Conservation (phyloP, 306 rosid species). For the Mucuna pruriens region DNA sequence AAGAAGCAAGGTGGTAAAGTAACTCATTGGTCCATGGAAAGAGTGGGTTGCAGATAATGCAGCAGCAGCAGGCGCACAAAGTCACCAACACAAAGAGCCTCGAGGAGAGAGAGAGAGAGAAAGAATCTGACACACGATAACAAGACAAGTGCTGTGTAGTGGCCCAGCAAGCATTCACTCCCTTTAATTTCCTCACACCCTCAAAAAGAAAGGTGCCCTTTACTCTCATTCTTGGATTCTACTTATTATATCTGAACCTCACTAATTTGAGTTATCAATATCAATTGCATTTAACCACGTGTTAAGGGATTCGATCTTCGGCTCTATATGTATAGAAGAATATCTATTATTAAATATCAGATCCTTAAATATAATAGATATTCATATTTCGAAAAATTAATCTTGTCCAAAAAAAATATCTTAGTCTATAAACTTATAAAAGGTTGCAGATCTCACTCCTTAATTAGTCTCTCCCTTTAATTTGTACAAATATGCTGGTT, state of each 20-base stretch:
- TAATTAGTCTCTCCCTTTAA: constrained; percentile 8
- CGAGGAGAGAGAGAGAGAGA: constrained; percentile 22
- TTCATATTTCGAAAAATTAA: no score
- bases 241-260: no score
- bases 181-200: constrained; percentile 44
- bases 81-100: constrained; percentile 30
- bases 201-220: constrained; percentile 14
- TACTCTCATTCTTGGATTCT: constrained; percentile 27
- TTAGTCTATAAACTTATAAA: neutral
- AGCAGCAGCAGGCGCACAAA: constrained; percentile 58
- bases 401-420: no score
- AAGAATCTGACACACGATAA: constrained; percentile 61
- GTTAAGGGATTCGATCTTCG: no score
- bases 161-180: constrained; percentile 66
- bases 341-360: no score
- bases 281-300: no score
- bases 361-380: no score
- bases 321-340: no score
- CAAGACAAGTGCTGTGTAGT: constrained; percentile 50
- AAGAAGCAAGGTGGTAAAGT: neutral
- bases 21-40: constrained; percentile 36
- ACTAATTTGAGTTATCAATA: no score
- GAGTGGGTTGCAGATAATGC: constrained; percentile 49
- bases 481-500: constrained; percentile 18
- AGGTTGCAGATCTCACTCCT: constrained; percentile 33